Evolutionary conservation across 1,139 yeast genomes (phyloP), one percentile per base, ranked within the genome.

Genomic region (Pichia cactophila): DNA sequence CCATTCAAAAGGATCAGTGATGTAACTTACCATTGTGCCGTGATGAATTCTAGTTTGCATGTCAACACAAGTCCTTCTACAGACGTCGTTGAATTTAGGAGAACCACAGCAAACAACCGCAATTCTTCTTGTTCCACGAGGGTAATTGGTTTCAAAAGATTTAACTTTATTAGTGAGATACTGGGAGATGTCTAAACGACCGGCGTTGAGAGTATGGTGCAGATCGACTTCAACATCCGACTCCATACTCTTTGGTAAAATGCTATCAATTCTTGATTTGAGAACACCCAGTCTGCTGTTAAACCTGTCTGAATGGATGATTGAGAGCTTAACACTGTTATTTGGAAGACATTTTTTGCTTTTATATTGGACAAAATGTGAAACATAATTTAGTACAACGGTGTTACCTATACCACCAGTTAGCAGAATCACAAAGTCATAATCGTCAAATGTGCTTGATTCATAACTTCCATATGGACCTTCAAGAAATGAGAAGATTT

Each of bases 401-500:
- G 53, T 48, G 38, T 49, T 45, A 23, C 51, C 53, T n/a, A 50
- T 48, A 43, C 53, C 53, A 40, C 51, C 53, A 5, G 49, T 45
- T 2, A 50, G 14, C 5, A 45, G 31, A 14, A 50, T 33, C 10
- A 44, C 29, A 36, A 44, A 45, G 33, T 48, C 47, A 39, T 41
- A 41, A 8, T 44, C 46, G 6, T 45, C 33, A 41, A 48, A 50
- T 3, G 33, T 11, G 20, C 38, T 33, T 20, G 41, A 42, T 16
- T 44, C 48, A 12, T 43, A 41, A 20, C 45, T 38, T 3, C 53
- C 51, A 41, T 50, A 48, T 10, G 53, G 53, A 0, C 86, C 86
- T 55, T 81, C 86, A 16, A 81, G 63, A 2, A 70, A 60, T 1
- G 77, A 71, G 46, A 8, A 11, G 5, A 50, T 45, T 23, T 43